phyloP scores from a whole-genome alignment of 2,329 filamentous ascomycete genomes.

The Phialophora tarda region DNA sequence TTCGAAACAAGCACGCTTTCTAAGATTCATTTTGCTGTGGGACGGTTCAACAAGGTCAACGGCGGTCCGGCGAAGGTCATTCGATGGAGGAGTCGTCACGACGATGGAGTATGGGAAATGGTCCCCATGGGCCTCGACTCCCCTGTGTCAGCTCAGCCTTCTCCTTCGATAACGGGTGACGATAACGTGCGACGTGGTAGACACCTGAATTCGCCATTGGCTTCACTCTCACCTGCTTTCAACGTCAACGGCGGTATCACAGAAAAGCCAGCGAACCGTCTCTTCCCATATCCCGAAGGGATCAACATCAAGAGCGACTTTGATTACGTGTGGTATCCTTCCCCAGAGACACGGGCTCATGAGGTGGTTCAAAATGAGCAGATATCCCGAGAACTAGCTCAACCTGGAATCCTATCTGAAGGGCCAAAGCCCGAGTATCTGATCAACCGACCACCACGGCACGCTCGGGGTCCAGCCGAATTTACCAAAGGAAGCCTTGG shows the following conservation, averaged over 20 bases:
- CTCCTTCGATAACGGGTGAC: neutral
- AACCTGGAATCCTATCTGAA: slow-evolving; percentile 30
- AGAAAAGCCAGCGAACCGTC: neutral
- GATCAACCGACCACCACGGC: slow-evolving; percentile 34
- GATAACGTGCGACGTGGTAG: neutral
- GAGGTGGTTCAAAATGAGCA: slow-evolving; percentile 34
- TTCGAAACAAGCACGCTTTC: slow-evolving; percentile 27
- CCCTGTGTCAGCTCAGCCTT: neutral
- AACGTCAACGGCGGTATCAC: neutral
- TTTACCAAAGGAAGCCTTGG: slow-evolving; percentile 9
- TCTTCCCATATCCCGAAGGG: slow-evolving; percentile 26
- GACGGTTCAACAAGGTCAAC: slow-evolving; percentile 33
- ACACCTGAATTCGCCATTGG: neutral
- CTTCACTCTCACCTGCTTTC: neutral
- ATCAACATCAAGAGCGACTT: slow-evolving; percentile 31
- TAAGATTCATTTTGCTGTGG: slow-evolving; percentile 32
- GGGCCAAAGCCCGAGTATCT: slow-evolving; percentile 31
- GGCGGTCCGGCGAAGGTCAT: slow-evolving; percentile 24
- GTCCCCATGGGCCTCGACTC: slow-evolving; percentile 9
- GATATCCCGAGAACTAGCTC: slow-evolving; percentile 32
- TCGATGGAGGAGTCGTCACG: slow-evolving; percentile 23
- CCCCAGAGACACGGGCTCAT: slow-evolving; percentile 35
- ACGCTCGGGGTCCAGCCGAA: slow-evolving; percentile 27
- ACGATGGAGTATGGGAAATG: slow-evolving; percentile 12
- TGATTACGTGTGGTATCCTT: slow-evolving; percentile 36